Evolutionary conservation across 352 stramenopile species (phyloP), one percentile per base, ranked within the genome.

Genomic region (Globisporangium sylvaticum): DNA sequence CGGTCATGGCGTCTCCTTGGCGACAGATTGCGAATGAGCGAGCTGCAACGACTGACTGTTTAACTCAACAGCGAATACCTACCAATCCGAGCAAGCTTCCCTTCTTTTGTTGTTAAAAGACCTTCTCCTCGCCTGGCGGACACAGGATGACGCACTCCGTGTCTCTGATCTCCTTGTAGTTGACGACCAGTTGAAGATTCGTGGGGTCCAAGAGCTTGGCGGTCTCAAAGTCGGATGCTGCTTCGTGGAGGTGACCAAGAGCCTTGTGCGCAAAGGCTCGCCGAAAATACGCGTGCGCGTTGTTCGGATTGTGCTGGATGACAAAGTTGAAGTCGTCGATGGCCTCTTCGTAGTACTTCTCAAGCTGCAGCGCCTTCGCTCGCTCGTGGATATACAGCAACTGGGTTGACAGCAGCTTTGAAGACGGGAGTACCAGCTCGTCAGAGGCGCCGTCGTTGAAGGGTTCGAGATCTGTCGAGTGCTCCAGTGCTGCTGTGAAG

Each of bases 211-310:
- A 70, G 20, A 77, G 53, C 39, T 81, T 86, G 46, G 87, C 87
- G 10, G 74, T 84, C 75, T 94, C 81, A 24, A 96, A 87, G 61
- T 96, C 88, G 7, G 70, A 62, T 0, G 83, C 83, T 0, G 88
- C 87, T 12, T 81, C 75, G 7, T 70, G 73, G 18, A 92, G 69
- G 48, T 85, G 31, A 5, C 84, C 84, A 0, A 94, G 62, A 4
- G 83, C 67, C 63, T 93, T 92, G 50, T 80, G 78, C 14, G 81
- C 79, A 68, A 95, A 94, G 12, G 75, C 88, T 10, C 87, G 81
- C n/a, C 88, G 80, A 62, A 96, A 95, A 58, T 91, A 87, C 8
- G 89, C 88, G 56, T 94, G 83, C 0, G 88, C 87, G 54, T 96
- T 96, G 64, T 80, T 82, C 31, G 89, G 86, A 54, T 93, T 91